phyloP scores from a whole-genome alignment of 2,329 filamentous ascomycete genomes.

The Iodosphaeria phyllophila region DNA sequence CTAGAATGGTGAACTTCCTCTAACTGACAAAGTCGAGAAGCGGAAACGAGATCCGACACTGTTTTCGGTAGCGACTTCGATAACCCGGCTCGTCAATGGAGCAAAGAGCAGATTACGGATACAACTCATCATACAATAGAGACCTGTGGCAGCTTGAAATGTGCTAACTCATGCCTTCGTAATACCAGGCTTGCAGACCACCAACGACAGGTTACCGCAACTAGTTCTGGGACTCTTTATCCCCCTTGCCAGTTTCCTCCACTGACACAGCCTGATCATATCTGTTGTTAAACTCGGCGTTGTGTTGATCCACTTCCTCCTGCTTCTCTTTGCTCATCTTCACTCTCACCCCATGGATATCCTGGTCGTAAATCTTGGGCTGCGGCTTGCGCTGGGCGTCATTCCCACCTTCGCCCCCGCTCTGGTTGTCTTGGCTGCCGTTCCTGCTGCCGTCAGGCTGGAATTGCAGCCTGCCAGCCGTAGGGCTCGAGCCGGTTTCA shows the following conservation, averaged over 20 bases:
- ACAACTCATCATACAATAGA: neutral
- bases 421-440: conserved; percentile 9
- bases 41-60: too few relatives aligned
- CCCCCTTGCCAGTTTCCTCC: conserved; percentile 29
- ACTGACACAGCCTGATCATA: conserved; percentile 26
- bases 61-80: too few relatives aligned
- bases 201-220: too few relatives aligned
- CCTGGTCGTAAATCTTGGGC: conserved; percentile 33
- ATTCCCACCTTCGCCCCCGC: conserved; percentile 14
- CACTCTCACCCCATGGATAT: conserved; percentile 17
- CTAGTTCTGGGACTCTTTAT: too few relatives aligned
- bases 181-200: conserved; percentile 30
- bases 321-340: conserved; percentile 29
- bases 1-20: too few relatives aligned
- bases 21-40: too few relatives aligned
- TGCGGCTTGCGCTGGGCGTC: conserved; percentile 16
- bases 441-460: conserved; percentile 7
- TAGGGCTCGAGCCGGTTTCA: conserved; percentile 16
- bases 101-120: too few relatives aligned
- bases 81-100: too few relatives aligned
- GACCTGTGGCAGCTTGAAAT: conserved; percentile 1
- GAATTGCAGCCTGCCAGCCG: conserved; percentile 10
- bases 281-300: conserved; percentile 33
- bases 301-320: conserved; percentile 38
- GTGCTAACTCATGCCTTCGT: conserved; percentile 13